These are phyloP conservation scores for Dictyostelium firmibasis DNA, from an alignment of 78 protist species.

Conservation along the genomic window DNA sequence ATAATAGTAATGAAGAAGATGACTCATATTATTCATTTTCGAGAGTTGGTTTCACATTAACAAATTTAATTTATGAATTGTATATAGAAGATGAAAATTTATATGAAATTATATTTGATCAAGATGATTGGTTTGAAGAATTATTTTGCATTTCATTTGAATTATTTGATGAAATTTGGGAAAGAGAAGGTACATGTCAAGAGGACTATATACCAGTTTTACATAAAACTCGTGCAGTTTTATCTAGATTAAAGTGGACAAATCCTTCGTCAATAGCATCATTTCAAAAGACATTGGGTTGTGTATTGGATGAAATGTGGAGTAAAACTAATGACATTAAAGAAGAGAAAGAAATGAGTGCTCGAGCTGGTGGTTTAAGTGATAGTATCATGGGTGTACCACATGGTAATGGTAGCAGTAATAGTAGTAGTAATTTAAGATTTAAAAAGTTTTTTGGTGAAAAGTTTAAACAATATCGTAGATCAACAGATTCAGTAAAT, in stretches of 20 bases:
- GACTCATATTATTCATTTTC: conserved; percentile 40
- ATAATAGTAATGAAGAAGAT: background rate
- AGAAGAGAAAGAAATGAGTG: conserved; percentile 28
- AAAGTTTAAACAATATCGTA: conserved; percentile 12
- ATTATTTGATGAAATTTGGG: conserved; percentile 77
- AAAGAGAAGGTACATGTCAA: conserved; percentile 17
- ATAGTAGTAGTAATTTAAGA: background rate
- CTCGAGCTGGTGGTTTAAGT: conserved; percentile 23
- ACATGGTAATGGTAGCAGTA: background rate
- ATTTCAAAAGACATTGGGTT: conserved; percentile 60
- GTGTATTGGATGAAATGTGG: conserved; percentile 74
- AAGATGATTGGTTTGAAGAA: conserved; percentile 80
- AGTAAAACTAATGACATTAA: conserved; percentile 7
- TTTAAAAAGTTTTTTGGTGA: conserved; percentile 59
- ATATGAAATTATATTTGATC: conserved; percentile 72
- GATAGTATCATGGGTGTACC: conserved; percentile 73
- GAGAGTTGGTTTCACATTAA: conserved; percentile 38
- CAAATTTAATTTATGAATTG: conserved; percentile 51
- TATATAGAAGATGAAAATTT: conserved; percentile 75
- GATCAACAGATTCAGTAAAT: background rate
- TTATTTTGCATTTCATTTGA: conserved; percentile 71
- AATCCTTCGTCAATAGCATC: conserved; percentile 47
- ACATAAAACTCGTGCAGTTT: conserved; percentile 52
- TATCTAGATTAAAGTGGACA: conserved; percentile 67
- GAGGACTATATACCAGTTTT: conserved; percentile 61